Base-by-base conservation (phyloP, 352 stramenopile genomes). In the Phytophthora litchii region DNA sequence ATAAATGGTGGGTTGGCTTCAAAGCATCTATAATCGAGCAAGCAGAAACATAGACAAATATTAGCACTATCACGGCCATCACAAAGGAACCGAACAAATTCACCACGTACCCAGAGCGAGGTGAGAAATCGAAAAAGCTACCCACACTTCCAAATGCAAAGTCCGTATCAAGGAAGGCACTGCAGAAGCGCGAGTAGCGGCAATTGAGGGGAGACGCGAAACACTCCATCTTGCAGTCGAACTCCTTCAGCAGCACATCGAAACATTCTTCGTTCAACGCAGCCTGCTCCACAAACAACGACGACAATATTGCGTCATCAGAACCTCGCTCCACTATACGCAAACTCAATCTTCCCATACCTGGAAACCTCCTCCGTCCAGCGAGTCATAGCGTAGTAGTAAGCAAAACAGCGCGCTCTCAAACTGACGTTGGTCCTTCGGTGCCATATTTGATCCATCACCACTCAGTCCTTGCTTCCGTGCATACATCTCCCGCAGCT, bases 1-100 rank as follows among this genome's bases (percentile, higher is more conserved):
- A 97, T 93, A 72, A 98, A 98, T 3, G 95, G 95, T 46, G 95
- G 95, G 76, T 98, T 98, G 9, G 92, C 94, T 78, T 98, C 91
- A 58, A 91, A 98, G 55, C 83, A 91, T 29, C 77, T 88, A 40
- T 11, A 50, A 9, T 2, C 25, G 34, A 52, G 20, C 52, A 46
- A 35, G 23, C 14, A 16, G 3, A 32, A 4, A 25, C 3, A 35
- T 47, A 13, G 51, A 4, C 16, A 16, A 27, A 34, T 12, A 14
- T 57, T 25, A 60, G 29, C 0, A 23, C 20, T 36, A 40, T 19
- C 35, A 23, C 10, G 10, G 21, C 31, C 50, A 50, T 5, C 23
- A 40, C 10, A 3, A 37, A 47, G 5, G 2, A 48, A 45, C 20
- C 5, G 44, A 41, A 23, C 46, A 11, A 36, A 43, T 36, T 17